phyloP scores from a whole-genome alignment of 1,284 basidiomycete species.

The Rhodotorula mucilaginosa region DNA sequence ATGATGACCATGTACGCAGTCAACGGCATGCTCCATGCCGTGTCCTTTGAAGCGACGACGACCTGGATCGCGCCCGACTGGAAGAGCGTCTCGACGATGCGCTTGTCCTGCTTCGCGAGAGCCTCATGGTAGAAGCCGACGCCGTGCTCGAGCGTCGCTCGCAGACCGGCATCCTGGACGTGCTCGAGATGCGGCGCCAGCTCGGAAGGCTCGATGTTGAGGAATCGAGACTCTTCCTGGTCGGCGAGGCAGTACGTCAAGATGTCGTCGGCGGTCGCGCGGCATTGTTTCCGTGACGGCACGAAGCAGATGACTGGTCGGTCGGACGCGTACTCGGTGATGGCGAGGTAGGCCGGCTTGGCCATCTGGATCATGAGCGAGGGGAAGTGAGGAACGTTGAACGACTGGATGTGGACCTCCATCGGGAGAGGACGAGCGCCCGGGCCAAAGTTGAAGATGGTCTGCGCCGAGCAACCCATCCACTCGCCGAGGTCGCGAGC shows the following conservation, averaged over 20 bases:
- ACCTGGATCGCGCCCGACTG: constrained; percentile 92
- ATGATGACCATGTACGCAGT: constrained; percentile 96
- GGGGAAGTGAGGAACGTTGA: constrained; percentile 94
- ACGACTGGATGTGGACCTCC: constrained; percentile 95
- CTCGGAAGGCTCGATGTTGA: constrained; percentile 81
- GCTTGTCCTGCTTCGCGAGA: constrained; percentile 82
- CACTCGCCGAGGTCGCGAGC: constrained; percentile 94
- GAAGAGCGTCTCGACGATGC: constrained; percentile 90
- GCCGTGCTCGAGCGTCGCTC: constrained; percentile 81
- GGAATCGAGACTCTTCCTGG: constrained; percentile 77
- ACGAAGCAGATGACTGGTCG: constrained; percentile 93
- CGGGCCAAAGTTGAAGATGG: constrained; percentile 96
- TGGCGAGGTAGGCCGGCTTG: constrained; percentile 92
- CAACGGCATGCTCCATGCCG: constrained; percentile 90
- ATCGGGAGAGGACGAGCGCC: constrained; percentile 91
- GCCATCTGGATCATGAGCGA: constrained; percentile 99
- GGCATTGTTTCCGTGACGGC: constrained; percentile 88
- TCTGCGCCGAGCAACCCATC: constrained; percentile 90
- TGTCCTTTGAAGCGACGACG: constrained; percentile 91
- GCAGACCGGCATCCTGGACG: constrained; percentile 71
- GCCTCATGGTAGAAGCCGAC: constrained; percentile 97
- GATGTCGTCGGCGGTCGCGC: constrained; percentile 86
- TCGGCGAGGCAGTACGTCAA: constrained; percentile 86
- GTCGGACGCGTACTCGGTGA: constrained; percentile 79
- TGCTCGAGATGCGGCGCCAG: constrained; percentile 85